These are phyloP conservation scores for Colletotrichum chlorophyti DNA, from an alignment of 2,329 filamentous ascomycete genomes.

Conservation along the genomic window DNA sequence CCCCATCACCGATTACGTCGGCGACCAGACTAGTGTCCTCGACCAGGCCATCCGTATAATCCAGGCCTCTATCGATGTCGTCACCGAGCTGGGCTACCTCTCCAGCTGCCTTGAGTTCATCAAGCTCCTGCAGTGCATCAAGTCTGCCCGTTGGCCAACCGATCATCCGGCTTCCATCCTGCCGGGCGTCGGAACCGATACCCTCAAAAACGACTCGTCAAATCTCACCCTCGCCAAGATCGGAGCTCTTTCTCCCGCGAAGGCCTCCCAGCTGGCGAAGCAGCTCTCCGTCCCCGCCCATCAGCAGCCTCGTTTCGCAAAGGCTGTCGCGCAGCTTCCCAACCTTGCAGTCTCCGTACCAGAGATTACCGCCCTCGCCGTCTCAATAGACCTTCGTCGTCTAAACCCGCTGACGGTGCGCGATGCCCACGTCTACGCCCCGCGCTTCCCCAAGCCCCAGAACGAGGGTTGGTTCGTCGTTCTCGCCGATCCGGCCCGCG, in stretches of 20 bases:
- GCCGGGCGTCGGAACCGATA: constrained; percentile 67
- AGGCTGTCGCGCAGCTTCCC: constrained; percentile 72
- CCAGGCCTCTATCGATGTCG: constrained; percentile 91
- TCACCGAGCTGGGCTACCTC: constrained; percentile 86
- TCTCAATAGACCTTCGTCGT: constrained; percentile 71
- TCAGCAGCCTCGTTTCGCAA: constrained; percentile 56
- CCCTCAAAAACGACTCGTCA: constrained; percentile 46
- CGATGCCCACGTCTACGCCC: constrained; percentile 82
- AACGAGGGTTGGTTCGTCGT: constrained; percentile 93
- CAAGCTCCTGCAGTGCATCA: constrained; percentile 86
- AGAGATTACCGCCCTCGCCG: constrained; percentile 64
- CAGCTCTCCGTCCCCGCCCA: constrained; percentile 56
- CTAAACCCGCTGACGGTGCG: constrained; percentile 69
- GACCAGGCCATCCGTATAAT: constrained; percentile 98
- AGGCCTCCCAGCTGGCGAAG: constrained; percentile 52
- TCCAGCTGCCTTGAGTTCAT: constrained; percentile 84
- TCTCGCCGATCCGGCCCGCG: constrained; percentile 68
- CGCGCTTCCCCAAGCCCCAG: constrained; percentile 91
- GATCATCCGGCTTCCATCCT: constrained; percentile 82
- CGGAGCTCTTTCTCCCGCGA: constrained; percentile 40
- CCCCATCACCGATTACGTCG: constrained; percentile 96
- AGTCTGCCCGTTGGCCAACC: constrained; percentile 88
- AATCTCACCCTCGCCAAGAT: constrained; percentile 49
- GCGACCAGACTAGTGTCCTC: constrained; percentile 87
- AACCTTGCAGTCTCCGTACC: constrained; percentile 68